Percentiles rank a stretch among this genome's conserved stretches.
Evolutionary conservation across 352 stramenopile species (phyloP).

Genomic region (Pythium phragmitis): DNA sequence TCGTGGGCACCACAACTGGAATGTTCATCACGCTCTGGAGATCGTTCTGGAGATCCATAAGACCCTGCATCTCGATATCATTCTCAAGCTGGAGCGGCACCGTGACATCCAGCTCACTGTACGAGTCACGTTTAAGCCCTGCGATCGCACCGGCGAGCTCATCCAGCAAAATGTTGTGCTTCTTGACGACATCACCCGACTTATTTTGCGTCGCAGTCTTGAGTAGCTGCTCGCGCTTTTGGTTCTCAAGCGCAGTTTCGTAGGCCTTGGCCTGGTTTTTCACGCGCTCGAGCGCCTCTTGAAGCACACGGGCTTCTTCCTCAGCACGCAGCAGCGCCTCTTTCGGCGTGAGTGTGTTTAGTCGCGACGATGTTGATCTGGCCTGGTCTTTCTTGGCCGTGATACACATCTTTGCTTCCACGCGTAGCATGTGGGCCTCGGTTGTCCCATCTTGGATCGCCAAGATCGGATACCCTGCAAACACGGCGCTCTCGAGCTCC

Average conservation of each 20-base stretch:
- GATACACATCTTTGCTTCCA: slow-evolving; percentile 83
- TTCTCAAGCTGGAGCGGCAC: slow-evolving; percentile 59
- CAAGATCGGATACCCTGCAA: slow-evolving; percentile 72
- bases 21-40: slow-evolving; percentile 82
- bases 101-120: slow-evolving; percentile 62
- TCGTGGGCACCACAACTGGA: slow-evolving; percentile 65
- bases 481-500: slow-evolving; percentile 61
- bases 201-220: slow-evolving; percentile 73
- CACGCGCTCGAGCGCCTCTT: slow-evolving; percentile 81
- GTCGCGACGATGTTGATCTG: background rate
- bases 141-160: slow-evolving; percentile 72
- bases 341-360: slow-evolving; percentile 47
- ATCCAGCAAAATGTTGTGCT: slow-evolving; percentile 82
- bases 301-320: slow-evolving; percentile 67
- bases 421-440: slow-evolving; percentile 75
- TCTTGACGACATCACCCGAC: slow-evolving; percentile 67
- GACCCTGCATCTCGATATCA: slow-evolving; percentile 55
- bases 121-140: slow-evolving; percentile 73
- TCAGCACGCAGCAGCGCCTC: slow-evolving; percentile 69
- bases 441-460: slow-evolving; percentile 76
- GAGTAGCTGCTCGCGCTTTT: slow-evolving; percentile 70
- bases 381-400: slow-evolving; percentile 47
- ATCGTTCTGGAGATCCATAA: slow-evolving; percentile 51
- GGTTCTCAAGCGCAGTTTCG: slow-evolving; percentile 72
- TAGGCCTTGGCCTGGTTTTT: slow-evolving; percentile 86